Percentiles rank a stretch among this genome's conserved stretches.
Conservation (phyloP, 2,329 filamentous ascomycete genomes). For the Cladosporium sphaerospermum region DNA sequence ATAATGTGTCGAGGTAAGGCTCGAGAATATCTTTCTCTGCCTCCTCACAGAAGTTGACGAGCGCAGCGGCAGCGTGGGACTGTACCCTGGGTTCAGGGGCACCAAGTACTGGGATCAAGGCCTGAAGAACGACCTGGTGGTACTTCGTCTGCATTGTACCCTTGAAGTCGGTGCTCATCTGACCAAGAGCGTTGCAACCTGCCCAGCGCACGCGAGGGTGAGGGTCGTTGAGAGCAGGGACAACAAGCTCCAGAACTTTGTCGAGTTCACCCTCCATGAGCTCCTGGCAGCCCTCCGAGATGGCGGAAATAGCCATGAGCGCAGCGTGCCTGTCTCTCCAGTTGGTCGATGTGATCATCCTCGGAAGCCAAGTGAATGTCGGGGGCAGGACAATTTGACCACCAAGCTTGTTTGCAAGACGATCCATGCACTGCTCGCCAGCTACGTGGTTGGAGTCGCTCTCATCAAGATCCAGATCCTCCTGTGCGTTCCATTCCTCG, state of each 20-base stretch:
- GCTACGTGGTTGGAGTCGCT: conserved; percentile 96
- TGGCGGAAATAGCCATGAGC: conserved; percentile 97
- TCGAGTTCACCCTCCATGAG: conserved; percentile 92
- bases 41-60: conserved; percentile 99
- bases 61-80: conserved; percentile 91
- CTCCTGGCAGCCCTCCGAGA: conserved; percentile 93
- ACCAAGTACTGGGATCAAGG: conserved; percentile 86
- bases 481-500: conserved; percentile 82
- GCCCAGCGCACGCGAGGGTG: conserved; percentile 96
- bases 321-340: conserved; percentile 96
- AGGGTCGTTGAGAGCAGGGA: conserved; percentile 80
- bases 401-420: conserved; percentile 92
- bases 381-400: conserved; percentile 87
- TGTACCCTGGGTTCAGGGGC: conserved; percentile 90
- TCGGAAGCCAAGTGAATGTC: conserved; percentile 92
- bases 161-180: conserved; percentile 99
- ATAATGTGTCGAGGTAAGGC: conserved; percentile 83
- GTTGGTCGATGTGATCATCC: conserved; percentile 92
- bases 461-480: conserved; percentile 93
- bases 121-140: conserved; percentile 77
- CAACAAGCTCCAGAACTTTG: conserved; percentile 89
- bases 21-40: conserved; percentile 87
- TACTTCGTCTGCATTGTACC: conserved; percentile 97
- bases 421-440: conserved; percentile 97
- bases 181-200: conserved; percentile 94